Conservation (phyloP, 2,329 filamentous ascomycete species). For the Neoscytalidium dimidiatum region DNA sequence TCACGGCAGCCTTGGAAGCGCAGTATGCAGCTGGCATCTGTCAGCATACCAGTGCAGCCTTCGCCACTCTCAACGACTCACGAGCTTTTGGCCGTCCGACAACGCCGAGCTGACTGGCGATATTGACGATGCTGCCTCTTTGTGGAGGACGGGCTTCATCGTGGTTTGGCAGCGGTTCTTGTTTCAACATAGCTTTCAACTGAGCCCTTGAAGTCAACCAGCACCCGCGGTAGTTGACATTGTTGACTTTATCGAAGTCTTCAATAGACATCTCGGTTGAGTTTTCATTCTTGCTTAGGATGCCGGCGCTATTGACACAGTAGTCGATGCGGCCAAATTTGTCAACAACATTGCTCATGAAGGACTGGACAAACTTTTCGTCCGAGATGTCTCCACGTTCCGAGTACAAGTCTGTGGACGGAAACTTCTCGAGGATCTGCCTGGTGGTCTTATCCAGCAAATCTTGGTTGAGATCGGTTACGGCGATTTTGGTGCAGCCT, state of each 20-base stretch:
- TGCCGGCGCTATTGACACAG: conserved; percentile 57
- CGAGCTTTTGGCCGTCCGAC: conserved; percentile 32
- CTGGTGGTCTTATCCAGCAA: conserved; percentile 42
- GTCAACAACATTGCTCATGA: conserved; percentile 35
- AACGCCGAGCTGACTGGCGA: conserved; percentile 55
- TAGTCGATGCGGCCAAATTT: conserved; percentile 56
- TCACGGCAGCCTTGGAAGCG: conserved; percentile 60
- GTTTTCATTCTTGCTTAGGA: conserved; percentile 46
- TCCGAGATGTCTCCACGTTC: conserved; percentile 52
- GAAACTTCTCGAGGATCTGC: conserved; percentile 36
- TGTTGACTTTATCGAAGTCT: conserved; percentile 56
- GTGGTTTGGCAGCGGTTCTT: conserved; percentile 53
- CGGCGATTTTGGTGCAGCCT: conserved; percentile 54
- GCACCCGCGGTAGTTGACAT: conserved; percentile 59
- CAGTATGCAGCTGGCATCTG: conserved; percentile 53
- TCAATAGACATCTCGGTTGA: conserved; percentile 50
- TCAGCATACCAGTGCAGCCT: neutral
- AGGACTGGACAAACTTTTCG: conserved; percentile 45
- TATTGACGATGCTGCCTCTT: conserved; percentile 56
- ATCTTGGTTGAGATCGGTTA: conserved; percentile 53
- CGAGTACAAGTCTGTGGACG: conserved; percentile 36
- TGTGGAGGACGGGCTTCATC: conserved; percentile 40
- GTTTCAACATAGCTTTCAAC: conserved; percentile 52
- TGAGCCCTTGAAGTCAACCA: conserved; percentile 59
- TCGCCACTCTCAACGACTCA: conserved; percentile 28